Evolutionary conservation across 257 asterid species (phyloP), one percentile per base, ranked within the genome.

Genomic region (Rauvolfia tetraphylla): DNA sequence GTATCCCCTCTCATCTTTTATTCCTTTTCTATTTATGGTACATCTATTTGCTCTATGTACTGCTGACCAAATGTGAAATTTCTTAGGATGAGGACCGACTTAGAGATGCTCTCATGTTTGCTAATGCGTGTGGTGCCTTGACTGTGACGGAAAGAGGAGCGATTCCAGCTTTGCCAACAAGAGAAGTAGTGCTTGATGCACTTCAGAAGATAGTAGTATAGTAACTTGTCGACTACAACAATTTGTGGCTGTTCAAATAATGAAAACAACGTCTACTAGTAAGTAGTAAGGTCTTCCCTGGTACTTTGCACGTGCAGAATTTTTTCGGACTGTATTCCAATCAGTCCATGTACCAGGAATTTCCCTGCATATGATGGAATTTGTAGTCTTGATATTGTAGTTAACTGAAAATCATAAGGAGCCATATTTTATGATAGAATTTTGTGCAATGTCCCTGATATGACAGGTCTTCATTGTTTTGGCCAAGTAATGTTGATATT

Each of bases 91-190:
- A 95, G 87, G 82, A 62, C n/a, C 87, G 86, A 42, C 84, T 95
- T 75, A 83, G 89, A 81, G 97, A 93, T 41, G 95, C 97, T 69
- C 89, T 95, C 76, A 82, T 86, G 66, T 95, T 95, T 72, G 98
- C 98, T 20, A 95, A 95, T 79, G 97, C 89, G 41, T 92, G 98
- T 73, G 99, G 99, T 27, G 99, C 97, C 68, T 82, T 95, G 81
- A 92, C 98, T 31, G 98, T 95, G 81, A 95, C 76, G 39, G 99
- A 92, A 80, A 86, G 98, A 85, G 96, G 98, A 18, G 98, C 99
- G 49, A 95, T 95, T 86, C 99, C 99, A 3, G 96, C 99, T 77
- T 83, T 95, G 92, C 99, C 98, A 20, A 87, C 90, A 25, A 85
- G 79, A 79, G 88, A 87, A 83, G 82, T 82, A 39, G 99, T 92